Base-by-base conservation (phyloP, 2,329 filamentous ascomycete species). In the Anthostomella pinea region DNA sequence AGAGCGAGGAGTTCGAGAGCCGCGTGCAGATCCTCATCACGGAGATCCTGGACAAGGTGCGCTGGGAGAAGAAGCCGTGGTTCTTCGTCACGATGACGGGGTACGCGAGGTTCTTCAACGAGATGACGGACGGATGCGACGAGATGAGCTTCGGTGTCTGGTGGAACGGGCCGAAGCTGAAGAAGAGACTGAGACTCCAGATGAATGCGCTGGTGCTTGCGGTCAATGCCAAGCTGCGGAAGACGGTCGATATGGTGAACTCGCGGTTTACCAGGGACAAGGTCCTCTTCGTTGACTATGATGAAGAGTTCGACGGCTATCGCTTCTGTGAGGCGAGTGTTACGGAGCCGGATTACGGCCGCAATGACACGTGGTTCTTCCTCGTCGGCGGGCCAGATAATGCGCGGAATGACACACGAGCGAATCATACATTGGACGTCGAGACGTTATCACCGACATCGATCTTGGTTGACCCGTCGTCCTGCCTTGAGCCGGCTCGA, bases 101-200 rank as follows among this genome's bases (percentile, higher is more conserved):
- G 4, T 72, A 73, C 46, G 68, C 68, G 15, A 61, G 63, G 6
- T 72, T 72, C 53, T 73, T 72, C 53, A 67, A 71, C 48, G 66
- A 58, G 15, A 54, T 60, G 7, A 72, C 69, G 6, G 52, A 58
- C 1, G 59, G 50, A 4, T 73, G 70, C 39, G 67, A 73, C 30
- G 54, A 66, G 11, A 60, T 59, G 50, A 69, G 65, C 4, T 56
- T 73, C 20, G 67, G 67, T 16, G 56, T 72, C n/a, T 72, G 69
- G 68, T 65, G 62, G 60, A 52, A 60, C 11, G 65, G 63, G 0
- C 65, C 65, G 3, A 66, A 60, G 53, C 54, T 73, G 15, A 64
- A 62, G 35, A 58, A 56, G 35, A 49, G 59, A 10, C 45, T 70
- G 21, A 57, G 69, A 7, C 34, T 46, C 13, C 51, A 58, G 17